These are phyloP conservation scores for Scheffersomyces segobiensis DNA, from an alignment of 1,139 yeast genomes.

Conservation along the genomic window DNA sequence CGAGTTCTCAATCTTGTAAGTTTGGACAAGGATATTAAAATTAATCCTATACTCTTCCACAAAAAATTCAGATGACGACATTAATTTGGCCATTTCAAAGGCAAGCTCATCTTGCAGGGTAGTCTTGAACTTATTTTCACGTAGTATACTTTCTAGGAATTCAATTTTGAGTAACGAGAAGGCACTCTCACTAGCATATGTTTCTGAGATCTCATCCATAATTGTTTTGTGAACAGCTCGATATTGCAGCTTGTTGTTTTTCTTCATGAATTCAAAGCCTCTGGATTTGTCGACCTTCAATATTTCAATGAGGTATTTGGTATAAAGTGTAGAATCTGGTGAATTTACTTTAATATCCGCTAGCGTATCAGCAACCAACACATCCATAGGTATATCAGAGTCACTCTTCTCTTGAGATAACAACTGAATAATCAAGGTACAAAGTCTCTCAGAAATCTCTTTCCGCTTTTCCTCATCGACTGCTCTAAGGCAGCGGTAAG, in stretches of 20 bases:
- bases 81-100: constrained; percentile 11
- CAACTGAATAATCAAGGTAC: constrained; percentile 6
- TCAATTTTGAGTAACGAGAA: constrained; percentile 36
- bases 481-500: constrained; percentile 10
- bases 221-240: constrained; percentile 31
- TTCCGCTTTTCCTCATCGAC: constrained; percentile 5
- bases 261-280: constrained; percentile 34
- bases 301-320: constrained; percentile 29
- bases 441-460: constrained; percentile 6
- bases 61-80: constrained; percentile 9
- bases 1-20: constrained; percentile 32
- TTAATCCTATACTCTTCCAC: constrained; percentile 22
- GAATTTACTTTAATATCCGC: constrained; percentile 1
- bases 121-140: constrained; percentile 13
- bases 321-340: constrained; percentile 23
- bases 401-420: constrained; percentile 1
- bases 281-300: constrained; percentile 27
- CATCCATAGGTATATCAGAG: constrained; percentile 1
- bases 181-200: constrained; percentile 20
- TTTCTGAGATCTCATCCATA: constrained; percentile 28
- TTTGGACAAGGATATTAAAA: constrained; percentile 24
- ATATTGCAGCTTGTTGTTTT: constrained; percentile 24
- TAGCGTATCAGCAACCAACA: constrained; percentile 5
- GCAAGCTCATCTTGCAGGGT: constrained; percentile 14
- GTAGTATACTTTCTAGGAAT: constrained; percentile 32